These are phyloP conservation scores for Abrus precatorius DNA, from an alignment of 306 rosid genomes.

Conservation along the genomic window DNA sequence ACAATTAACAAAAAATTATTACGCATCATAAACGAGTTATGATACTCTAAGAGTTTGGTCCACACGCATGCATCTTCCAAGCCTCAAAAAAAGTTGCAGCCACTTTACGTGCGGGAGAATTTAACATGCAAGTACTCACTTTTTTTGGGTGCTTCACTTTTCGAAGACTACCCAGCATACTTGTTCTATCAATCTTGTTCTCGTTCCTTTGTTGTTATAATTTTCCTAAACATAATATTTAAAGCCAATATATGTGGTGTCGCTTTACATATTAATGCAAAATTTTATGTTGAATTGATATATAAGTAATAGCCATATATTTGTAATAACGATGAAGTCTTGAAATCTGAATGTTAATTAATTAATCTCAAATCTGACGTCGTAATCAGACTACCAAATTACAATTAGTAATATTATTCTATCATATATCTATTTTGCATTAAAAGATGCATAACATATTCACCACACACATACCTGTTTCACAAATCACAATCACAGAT, in stretches of 20 bases:
- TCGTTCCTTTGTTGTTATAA: background rate
- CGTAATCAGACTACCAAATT: background rate
- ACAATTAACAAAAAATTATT: background rate
- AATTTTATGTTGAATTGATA: background rate
- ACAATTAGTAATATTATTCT: background rate
- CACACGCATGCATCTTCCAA: slow-evolving; percentile 36
- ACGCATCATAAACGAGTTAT: background rate
- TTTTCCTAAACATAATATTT: background rate
- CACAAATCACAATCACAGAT: background rate
- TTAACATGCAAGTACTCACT: slow-evolving; percentile 45
- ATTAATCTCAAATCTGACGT: background rate
- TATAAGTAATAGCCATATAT: background rate
- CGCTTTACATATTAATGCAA: background rate
- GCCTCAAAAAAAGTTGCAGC: slow-evolving; percentile 33
- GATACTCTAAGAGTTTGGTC: slow-evolving; percentile 34
- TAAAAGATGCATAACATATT: background rate
- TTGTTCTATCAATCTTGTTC: slow-evolving; percentile 14
- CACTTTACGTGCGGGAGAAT: slow-evolving; percentile 49
- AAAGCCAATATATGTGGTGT: background rate
- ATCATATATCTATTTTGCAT: background rate
- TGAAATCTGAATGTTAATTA: background rate
- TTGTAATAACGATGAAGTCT: background rate
- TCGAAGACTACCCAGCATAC: slow-evolving; percentile 42
- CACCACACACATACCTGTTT: background rate
- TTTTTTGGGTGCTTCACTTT: slow-evolving; percentile 36